Percentiles rank a stretch among this genome's conserved stretches.
phyloP scores from a whole-genome alignment of 2,329 filamentous ascomycete species.

The Thielaviopsis punctulata region DNA sequence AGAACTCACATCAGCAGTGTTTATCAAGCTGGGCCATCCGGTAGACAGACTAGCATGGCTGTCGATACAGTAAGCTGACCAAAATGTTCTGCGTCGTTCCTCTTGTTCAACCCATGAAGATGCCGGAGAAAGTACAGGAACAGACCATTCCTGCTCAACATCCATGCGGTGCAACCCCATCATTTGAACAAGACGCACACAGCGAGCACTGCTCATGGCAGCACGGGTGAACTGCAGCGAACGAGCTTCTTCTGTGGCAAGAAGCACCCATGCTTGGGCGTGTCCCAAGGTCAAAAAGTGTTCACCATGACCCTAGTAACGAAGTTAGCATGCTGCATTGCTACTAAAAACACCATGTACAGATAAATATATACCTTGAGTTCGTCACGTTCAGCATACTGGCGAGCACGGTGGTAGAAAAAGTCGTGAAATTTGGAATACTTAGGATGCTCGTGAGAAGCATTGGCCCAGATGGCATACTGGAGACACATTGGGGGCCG shows the following conservation, averaged over 20 bases:
- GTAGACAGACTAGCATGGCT: slow-evolving; percentile 76
- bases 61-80: slow-evolving; percentile 69
- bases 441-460: slow-evolving; percentile 52
- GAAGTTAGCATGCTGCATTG: not conserved
- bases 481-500: slow-evolving; percentile 68
- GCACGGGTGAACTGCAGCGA: slow-evolving; percentile 72
- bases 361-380: slow-evolving; percentile 42
- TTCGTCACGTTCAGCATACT: slow-evolving; percentile 71
- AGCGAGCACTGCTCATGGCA: slow-evolving; percentile 62
- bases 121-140: slow-evolving; percentile 56
- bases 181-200: slow-evolving; percentile 57
- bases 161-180: slow-evolving; percentile 72
- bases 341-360: not conserved
- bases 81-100: slow-evolving; percentile 71
- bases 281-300: slow-evolving; percentile 62
- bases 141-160: slow-evolving; percentile 44
- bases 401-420: slow-evolving; percentile 66
- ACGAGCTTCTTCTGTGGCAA: slow-evolving; percentile 67
- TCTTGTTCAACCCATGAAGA: slow-evolving; percentile 61
- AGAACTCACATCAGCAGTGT: slow-evolving; percentile 44
- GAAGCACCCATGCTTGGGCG: slow-evolving; percentile 63
- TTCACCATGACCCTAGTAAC: slow-evolving; percentile 50
- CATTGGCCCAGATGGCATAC: slow-evolving; percentile 78
- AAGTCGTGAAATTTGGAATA: slow-evolving; percentile 56
- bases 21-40: slow-evolving; percentile 72